These are phyloP conservation scores for Aegilops umbellulata DNA, from an alignment of 176 grass and related monocot genomes.

Conservation along the genomic window DNA sequence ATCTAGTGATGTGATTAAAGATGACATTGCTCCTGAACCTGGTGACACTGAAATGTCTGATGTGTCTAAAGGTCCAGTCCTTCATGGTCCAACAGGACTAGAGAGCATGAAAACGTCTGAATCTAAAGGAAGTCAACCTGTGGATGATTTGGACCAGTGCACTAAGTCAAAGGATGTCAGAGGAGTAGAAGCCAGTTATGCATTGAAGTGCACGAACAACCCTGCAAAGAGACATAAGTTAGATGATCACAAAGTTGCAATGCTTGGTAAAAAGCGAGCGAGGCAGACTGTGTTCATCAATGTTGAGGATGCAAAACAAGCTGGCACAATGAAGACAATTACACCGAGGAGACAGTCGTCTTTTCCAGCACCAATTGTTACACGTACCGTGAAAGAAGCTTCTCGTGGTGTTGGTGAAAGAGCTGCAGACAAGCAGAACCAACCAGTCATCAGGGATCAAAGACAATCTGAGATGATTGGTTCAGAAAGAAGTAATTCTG, in stretches of 20 bases:
- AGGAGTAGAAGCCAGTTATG: slow-evolving; percentile 91
- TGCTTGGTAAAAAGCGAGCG: slow-evolving; percentile 90
- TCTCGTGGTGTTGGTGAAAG: slow-evolving; percentile 58
- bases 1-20: slow-evolving; percentile 28
- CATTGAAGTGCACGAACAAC: slow-evolving; percentile 73
- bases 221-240: slow-evolving; percentile 83
- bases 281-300: slow-evolving; percentile 94
- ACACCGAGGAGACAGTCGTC: slow-evolving; percentile 84
- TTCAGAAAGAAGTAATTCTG: slow-evolving; percentile 50
- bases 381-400: slow-evolving; percentile 74
- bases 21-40: slow-evolving; percentile 38
- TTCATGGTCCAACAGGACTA: slow-evolving; percentile 27
- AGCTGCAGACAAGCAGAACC: slow-evolving; percentile 55
- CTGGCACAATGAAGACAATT: slow-evolving; percentile 75
- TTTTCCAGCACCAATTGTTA: slow-evolving; percentile 86
- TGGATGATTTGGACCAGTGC: slow-evolving; percentile 54
- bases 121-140: slow-evolving; percentile 49
- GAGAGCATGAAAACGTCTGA: slow-evolving; percentile 40
- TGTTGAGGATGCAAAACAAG: slow-evolving; percentile 96
- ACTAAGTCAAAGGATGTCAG: slow-evolving; percentile 72
- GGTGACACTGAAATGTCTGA: slow-evolving; percentile 55
- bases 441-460: slow-evolving; percentile 42
- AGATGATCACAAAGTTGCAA: slow-evolving; percentile 87
- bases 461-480: slow-evolving; percentile 62
- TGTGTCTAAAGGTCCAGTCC: slow-evolving; percentile 40